A percentile compares a stretch with the other conserved stretches of the same genome.
Evolutionary conservation across 805 yeast genomes (phyloP).

Genomic region (Tetrapisispora fleetii): DNA sequence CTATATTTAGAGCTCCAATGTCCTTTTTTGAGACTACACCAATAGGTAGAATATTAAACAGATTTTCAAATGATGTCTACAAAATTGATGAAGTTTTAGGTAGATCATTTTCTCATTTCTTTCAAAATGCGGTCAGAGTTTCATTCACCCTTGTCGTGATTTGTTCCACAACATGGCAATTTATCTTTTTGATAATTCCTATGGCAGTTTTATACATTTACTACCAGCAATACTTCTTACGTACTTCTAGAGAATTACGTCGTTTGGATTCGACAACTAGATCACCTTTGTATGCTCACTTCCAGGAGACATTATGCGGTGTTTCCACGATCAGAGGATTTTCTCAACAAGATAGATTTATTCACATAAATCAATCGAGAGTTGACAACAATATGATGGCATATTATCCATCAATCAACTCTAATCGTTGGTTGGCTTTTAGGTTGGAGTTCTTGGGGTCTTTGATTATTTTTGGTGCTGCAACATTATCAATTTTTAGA

Average conservation of each 20-base stretch:
- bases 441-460: conserved; percentile 89
- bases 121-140: conserved; percentile 52
- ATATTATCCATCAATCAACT: conserved; percentile 81
- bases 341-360: conserved; percentile 53
- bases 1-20: conserved; percentile 87
- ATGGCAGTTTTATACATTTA: conserved; percentile 51
- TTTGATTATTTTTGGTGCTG: conserved; percentile 73
- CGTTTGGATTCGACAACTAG: conserved; percentile 71
- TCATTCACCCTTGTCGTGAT: conserved; percentile 71
- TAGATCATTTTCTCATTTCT: conserved; percentile 61
- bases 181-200: conserved; percentile 65
- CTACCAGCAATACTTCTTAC: conserved; percentile 68
- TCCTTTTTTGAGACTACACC: conserved; percentile 93
- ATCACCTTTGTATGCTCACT: conserved; percentile 75
- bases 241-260: conserved; percentile 72
- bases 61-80: conserved; percentile 86
- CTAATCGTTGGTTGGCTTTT: conserved; percentile 96
- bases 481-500: conserved; percentile 68
- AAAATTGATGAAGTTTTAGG: conserved; percentile 75
- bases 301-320: conserved; percentile 74
- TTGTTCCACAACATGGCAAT: conserved; percentile 80
- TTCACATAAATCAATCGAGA: conserved; percentile 52
- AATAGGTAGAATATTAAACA: conserved; percentile 79
- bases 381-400: conserved; percentile 87
- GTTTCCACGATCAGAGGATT: conserved; percentile 69